Evolutionary conservation across 257 asterid genomes (phyloP).

Genomic region (Fraxinus pennsylvanica): DNA sequence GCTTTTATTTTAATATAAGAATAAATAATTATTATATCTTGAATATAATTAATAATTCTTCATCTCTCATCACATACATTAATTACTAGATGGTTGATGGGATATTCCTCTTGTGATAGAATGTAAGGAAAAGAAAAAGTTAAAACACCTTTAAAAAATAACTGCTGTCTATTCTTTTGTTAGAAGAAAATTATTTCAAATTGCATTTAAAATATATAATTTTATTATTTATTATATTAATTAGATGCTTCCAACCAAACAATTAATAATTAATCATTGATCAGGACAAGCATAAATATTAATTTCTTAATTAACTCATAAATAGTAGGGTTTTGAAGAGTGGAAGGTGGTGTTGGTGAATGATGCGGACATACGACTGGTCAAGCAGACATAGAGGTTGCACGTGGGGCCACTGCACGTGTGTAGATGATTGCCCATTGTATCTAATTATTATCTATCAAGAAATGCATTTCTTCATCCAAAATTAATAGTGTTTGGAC

Average conservation of each 20-base stretch:
- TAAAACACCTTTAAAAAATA: conserved; percentile 7
- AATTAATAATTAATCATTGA: conserved; percentile 4
- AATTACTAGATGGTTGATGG: too few species aligned
- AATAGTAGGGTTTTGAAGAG: conserved; percentile 8
- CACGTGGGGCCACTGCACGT: conserved; percentile 84
- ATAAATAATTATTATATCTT: too few species aligned
- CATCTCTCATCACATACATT: too few species aligned
- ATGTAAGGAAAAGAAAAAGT: conserved; percentile 19
- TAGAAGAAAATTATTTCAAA: conserved; percentile 1
- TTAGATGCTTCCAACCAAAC: conserved; percentile 11
- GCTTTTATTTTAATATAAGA: too few species aligned
- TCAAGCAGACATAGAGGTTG: conserved; percentile 69
- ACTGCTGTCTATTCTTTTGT: conserved; percentile 10
- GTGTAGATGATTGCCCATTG: conserved; percentile 45
- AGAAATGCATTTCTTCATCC: background rate
- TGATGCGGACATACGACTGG: conserved; percentile 61
- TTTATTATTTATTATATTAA: background rate
- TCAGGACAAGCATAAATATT: conserved; percentile 21
- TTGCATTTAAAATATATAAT: background rate
- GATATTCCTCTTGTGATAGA: too few species aligned
- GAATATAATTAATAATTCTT: too few species aligned
- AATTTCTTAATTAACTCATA: background rate
- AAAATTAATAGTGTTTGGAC: too few species aligned
- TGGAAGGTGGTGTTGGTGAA: conserved; percentile 47
- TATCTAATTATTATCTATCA: background rate